Evolutionary conservation across 1,139 yeast genomes (phyloP), one percentile per base, ranked within the genome.

Genomic region (Yamadazyma blattariae): DNA sequence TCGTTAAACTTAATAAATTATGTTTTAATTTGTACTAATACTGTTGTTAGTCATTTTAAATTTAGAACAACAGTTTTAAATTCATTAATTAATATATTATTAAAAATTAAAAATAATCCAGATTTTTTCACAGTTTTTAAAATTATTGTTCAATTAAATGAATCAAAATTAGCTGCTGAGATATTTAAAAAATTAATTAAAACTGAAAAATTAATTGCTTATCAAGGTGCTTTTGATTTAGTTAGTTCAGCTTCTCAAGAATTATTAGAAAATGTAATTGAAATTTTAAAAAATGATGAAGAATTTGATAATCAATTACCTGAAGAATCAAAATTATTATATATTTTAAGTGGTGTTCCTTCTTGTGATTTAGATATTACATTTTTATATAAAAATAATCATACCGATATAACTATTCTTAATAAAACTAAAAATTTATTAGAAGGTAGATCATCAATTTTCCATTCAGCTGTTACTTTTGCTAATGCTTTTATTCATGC

Each of bases 381-480:
- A 1, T 94, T 92, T 58, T 68, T 92, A 49, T 79, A 79, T 61
- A 81, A 85, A 55, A 87, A 92, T 61, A 87, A 88, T 64, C 86
- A 86, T 59, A 84, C 96, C 30, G 98, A 92, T 57, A 71, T 82
- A 39, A 73, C 84, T 33, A 82, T 92, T 42, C 72, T 92, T 52
- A 85, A 86, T 59, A 85, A 84, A 54, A 77, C 97, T 11, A 89
- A 88, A 61, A 77, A 79, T 41, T 71, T 77, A 17, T 71, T 94
- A 47, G 98, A 92, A 58, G 96, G 96, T 26, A 81, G 96, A 63
- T 85, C 83, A 53, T 90, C 97, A 5, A 79, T 92, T 47, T 90
- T 87, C 74, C 98, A 94, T 62, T 84, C 95, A 19, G 98, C 97
- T 4, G 90, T 92, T 32, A 88, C 97, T 29, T 90, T 92, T 60